Percentiles rank a stretch among this genome's conserved stretches.
These are phyloP conservation scores for Enteropsectra breve DNA, from an alignment of 371 early-diverging fungal genomes.

Conservation along the genomic window DNA sequence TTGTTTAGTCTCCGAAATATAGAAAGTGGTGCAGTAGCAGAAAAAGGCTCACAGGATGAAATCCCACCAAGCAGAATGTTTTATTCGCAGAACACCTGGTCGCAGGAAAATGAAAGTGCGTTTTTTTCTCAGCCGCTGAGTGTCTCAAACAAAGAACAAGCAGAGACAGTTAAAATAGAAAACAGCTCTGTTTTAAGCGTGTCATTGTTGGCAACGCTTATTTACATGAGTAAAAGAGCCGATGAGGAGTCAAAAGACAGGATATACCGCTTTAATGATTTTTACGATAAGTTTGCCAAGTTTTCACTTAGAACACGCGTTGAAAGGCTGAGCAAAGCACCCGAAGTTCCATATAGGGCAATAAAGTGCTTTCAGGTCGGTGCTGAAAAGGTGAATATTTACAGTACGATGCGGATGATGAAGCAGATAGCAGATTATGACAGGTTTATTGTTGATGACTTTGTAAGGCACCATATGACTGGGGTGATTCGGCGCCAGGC, in stretches of 20 bases:
- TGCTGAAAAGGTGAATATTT: neutral
- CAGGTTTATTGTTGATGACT: neutral
- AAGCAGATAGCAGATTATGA: conserved; percentile 3
- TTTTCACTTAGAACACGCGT: neutral
- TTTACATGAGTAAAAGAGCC: neutral
- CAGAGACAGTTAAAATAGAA: too few species aligned
- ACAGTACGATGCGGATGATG: neutral
- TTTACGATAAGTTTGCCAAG: neutral
- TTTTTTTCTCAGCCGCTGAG: too few species aligned
- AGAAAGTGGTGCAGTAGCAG: neutral
- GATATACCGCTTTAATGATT: conserved; percentile 2
- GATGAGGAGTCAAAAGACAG: neutral
- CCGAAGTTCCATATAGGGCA: too few species aligned
- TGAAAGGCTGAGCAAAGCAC: too few species aligned
- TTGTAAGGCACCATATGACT: neutral
- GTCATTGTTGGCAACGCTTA: too few species aligned
- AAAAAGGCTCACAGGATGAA: too few species aligned
- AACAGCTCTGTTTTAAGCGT: too few species aligned
- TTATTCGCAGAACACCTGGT: too few species aligned
- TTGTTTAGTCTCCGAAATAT: neutral
- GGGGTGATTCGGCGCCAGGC: neutral
- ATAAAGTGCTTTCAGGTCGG: too few species aligned
- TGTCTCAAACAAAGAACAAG: too few species aligned
- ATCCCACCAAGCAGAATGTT: too few species aligned
- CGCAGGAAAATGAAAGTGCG: too few species aligned